Evolutionary conservation across 129 eudicot genomes (phyloP).

Genomic region (Saposhnikovia divaricata): DNA sequence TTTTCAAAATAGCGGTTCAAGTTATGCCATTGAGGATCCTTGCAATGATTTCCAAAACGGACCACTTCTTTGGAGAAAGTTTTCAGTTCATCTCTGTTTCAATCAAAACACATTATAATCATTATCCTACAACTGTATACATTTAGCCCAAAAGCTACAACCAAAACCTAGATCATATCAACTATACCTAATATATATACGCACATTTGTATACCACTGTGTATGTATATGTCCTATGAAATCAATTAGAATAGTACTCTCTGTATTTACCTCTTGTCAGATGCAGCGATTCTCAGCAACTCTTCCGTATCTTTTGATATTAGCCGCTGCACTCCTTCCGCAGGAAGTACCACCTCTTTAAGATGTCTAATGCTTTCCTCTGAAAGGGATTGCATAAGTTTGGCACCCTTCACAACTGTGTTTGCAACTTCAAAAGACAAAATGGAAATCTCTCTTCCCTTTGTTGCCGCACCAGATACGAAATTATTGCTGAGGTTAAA

Average conservation of each 20-base stretch:
- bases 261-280: constrained; percentile 70
- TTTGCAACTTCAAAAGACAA: constrained; percentile 94
- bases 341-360: constrained; percentile 75
- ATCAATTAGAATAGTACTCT: not conserved
- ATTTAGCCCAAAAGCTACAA: not conserved
- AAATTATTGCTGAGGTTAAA: constrained; percentile 68
- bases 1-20: constrained; percentile 93
- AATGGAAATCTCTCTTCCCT: constrained; percentile 77
- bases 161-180: not conserved
- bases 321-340: constrained; percentile 81
- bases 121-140: not conserved
- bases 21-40: constrained; percentile 99
- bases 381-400: constrained; percentile 91
- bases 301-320: constrained; percentile 85
- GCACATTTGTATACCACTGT: not conserved
- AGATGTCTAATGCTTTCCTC: constrained; percentile 69
- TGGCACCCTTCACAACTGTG: constrained; percentile 89
- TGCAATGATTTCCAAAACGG: constrained; percentile 96
- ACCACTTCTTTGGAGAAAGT: constrained; percentile 87
- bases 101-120: constrained; percentile 11
- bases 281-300: constrained; percentile 79
- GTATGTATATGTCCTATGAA: not conserved
- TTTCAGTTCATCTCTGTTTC: constrained; percentile 75
- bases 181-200: not conserved
- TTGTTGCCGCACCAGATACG: constrained; percentile 76